These are phyloP conservation scores for Polygonum maritimum DNA, from an alignment of 148 eudicot species.

Conservation along the genomic window DNA sequence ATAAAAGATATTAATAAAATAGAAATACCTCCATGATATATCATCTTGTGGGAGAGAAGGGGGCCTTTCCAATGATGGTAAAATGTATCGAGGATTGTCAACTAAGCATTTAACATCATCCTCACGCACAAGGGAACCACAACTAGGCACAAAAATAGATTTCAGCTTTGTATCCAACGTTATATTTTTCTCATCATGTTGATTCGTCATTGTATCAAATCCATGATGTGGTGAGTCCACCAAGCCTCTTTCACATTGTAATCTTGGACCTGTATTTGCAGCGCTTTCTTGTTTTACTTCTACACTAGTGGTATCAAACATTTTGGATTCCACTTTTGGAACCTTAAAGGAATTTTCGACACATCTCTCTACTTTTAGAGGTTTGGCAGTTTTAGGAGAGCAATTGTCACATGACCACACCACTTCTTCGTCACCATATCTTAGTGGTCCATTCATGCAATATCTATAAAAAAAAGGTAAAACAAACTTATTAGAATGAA, in stretches of 20 bases:
- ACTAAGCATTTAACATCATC: not conserved
- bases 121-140: too few relatives aligned
- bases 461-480: not conserved
- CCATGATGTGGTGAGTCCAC: too few relatives aligned
- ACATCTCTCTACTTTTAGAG: not conserved
- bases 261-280: not conserved
- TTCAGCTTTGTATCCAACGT: not conserved
- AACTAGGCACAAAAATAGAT: not conserved
- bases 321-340: not conserved
- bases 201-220: too few relatives aligned
- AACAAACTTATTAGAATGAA: not conserved
- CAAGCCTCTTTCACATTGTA: too few relatives aligned
- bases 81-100: not conserved
- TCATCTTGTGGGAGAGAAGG: not conserved
- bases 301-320: too few relatives aligned
- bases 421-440: not conserved
- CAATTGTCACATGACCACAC: not conserved
- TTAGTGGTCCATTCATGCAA: not conserved
- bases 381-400: not conserved
- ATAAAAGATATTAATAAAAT: not conserved
- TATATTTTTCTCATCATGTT: too few relatives aligned
- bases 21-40: not conserved
- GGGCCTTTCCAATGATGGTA: not conserved
- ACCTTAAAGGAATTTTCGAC: not conserved
- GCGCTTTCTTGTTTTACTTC: not conserved